Conservation (phyloP, 225 moss, liverwort and hornwort species). For the Pseudisothecium myosuroides region DNA sequence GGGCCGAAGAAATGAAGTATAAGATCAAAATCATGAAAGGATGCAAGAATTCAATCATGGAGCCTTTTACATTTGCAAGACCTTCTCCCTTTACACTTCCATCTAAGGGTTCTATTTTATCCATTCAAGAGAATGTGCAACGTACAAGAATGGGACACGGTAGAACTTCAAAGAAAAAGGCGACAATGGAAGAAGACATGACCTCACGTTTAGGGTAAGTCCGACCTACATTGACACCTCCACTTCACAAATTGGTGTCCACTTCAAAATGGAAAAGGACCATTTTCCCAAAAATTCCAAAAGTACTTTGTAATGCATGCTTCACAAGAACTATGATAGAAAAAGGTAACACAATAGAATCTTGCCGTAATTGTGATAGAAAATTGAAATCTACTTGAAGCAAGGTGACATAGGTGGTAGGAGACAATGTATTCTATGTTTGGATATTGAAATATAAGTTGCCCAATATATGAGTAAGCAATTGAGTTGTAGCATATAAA, state of each 20-base stretch:
- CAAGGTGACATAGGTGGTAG: rapidly evolving
- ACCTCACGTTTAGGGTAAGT: background rate
- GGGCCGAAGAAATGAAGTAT: no score
- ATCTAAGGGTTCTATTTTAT: no score
- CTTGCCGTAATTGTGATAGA: background rate
- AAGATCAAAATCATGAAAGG: no score
- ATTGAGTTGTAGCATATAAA: no score
- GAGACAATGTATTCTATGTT: no score
- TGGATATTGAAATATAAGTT: no score
- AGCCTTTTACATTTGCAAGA: no score
- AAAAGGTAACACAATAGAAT: background rate
- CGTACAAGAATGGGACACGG: background rate
- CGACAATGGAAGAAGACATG: rapidly evolving
- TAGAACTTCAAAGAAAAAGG: rapidly evolving
- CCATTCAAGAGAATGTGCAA: no score
- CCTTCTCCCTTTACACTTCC: no score
- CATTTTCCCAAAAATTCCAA: background rate
- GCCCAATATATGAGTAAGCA: no score
- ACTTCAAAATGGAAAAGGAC: background rate
- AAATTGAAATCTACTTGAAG: background rate
- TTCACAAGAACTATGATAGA: background rate
- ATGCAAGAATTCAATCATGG: no score
- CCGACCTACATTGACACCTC: rapidly evolving
- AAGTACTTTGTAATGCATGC: background rate
- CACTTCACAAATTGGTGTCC: background rate